Base-by-base conservation (phyloP, 257 asterid species). In the Petunia axillaris region DNA sequence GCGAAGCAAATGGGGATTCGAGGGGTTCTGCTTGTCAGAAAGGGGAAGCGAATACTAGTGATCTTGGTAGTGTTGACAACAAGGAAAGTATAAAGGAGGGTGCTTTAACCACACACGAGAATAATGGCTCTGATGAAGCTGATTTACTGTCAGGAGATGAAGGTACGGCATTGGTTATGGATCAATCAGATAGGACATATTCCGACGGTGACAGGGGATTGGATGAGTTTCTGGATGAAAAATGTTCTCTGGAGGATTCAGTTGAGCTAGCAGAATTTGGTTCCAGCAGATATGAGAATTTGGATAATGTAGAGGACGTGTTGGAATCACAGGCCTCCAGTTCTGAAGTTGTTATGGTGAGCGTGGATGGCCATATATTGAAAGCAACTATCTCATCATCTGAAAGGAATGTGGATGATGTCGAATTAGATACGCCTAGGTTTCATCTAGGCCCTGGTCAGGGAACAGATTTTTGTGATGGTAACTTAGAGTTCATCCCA, bases 271-370 rank as follows among this genome's bases (percentile, higher is more conserved):
- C 93, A 3, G 98, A 93, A 64, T 91, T 88, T 75, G 91, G 88
- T 80, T 90, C 97, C 25, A 75, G 87, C 58, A 77, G 86, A 81
- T 92, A 83, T 71, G 92, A 88, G 77, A 87, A 87, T 83, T 55
- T 91, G 64, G 97, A 92, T 57, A 81, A 85, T 7, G 84, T 85
- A 79, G 92, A 87, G 58, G 85, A 85, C 76, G 91, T 82, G 62
- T 53, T 94, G 68, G 96, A 92, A 86, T 87, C 94, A 54, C 87
- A 88, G 81, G 83, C 79, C 80, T 84, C 87, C 14, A 89, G 67
- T 81, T 92, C 98, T 25, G 98, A 94, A 85, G 98, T 96, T 52
- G 95, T 96, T 83, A 85, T 96, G 85, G 98, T 94, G 67, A 93
- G 98, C 74, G 95, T 93, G 59, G 99, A 96, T 77, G 99, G 98